Base-by-base conservation (phyloP, 306 rosid species). In the barrel medic (Medicago truncatula) region DNA sequence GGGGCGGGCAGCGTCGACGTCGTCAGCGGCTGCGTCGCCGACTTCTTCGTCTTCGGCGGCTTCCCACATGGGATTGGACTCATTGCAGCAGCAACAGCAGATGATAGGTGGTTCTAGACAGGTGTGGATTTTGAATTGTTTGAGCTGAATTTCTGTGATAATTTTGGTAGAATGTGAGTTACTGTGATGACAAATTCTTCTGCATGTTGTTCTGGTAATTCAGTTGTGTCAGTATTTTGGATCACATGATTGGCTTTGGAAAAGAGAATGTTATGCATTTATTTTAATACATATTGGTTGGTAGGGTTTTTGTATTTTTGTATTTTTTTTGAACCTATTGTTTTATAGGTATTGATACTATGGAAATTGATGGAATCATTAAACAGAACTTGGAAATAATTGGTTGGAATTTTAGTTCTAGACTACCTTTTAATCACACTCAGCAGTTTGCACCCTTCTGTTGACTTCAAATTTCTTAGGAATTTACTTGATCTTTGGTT, bases 41-140 rank as follows among this genome's bases (percentile, higher is more conserved):
- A 80, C 98, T 9, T 90, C 98, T 4, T 89, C 97, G 2, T 90
- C 96, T 1, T 94, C 97, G n/a, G 97, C 93, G 9, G 96, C 94
- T 36, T 88, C 98, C 4, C 97, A 89, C 64, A 80, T 89, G 86
- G 97, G 93, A 20, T 74, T 91, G 59, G 95, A 93, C 78, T 72
- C 90, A 39, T 82, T 90, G 76, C 97, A 88, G 84, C 98, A 91
- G 82, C 96, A 87, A 0, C 88, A 88, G 72, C 97, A 86, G 75
- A 87, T 83, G 69, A 74, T 81, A 20, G 92, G 90, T 81, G 85
- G 96, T 81, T 86, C 97, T 81, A 87, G 98, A 80, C 98, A 94
- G 98, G 98, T 94, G 77, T 75, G 86, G 36, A 73, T 39, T 81
- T 83, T 74, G 71, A 76, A 71, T 58, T 49, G 75, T 67, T 63